phyloP scores from a whole-genome alignment of 2,329 filamentous ascomycete species.

The Lachnellula arida region DNA sequence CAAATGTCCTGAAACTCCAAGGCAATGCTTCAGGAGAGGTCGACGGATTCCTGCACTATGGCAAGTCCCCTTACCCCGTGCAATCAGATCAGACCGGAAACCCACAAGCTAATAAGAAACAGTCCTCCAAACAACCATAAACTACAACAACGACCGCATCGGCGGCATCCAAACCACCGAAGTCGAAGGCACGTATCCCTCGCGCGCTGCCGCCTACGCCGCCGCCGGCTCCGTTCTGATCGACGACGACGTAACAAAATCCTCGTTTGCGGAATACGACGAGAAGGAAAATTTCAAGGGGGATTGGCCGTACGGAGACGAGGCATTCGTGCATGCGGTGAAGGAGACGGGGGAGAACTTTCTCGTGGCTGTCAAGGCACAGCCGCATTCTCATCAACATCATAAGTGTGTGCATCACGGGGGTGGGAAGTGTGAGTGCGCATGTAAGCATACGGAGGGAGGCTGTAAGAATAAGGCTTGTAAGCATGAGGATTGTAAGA shows the following conservation, averaged over 20 bases:
- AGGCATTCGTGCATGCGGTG: slow-evolving; percentile 41
- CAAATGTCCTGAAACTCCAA: slow-evolving; percentile 33
- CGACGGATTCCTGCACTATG: slow-evolving; percentile 29
- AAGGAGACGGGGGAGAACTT: slow-evolving; percentile 39
- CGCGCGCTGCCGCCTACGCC: slow-evolving; percentile 31
- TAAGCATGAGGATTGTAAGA: slow-evolving; percentile 6
- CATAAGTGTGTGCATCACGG: slow-evolving; percentile 11
- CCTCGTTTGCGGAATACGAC: slow-evolving; percentile 36
- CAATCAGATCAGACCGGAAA: not conserved
- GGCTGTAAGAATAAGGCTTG: slow-evolving; percentile 4
- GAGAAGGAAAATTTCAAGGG: slow-evolving; percentile 27
- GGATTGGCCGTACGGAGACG: slow-evolving; percentile 43
- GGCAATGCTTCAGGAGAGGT: slow-evolving; percentile 18
- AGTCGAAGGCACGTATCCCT: slow-evolving; percentile 37
- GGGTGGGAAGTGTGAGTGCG: slow-evolving; percentile 5
- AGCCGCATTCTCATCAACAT: slow-evolving; percentile 9
- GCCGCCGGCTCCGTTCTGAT: slow-evolving; percentile 35
- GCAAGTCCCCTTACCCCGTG: slow-evolving; percentile 5
- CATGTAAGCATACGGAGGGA: not conserved
- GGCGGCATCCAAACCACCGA: slow-evolving; percentile 34
- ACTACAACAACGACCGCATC: slow-evolving; percentile 38
- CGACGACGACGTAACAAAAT: slow-evolving; percentile 29
- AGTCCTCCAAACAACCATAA: slow-evolving; percentile 39
- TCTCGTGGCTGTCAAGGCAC: slow-evolving; percentile 35
- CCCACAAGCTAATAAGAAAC: slow-evolving; percentile 27